phyloP scores from a whole-genome alignment of 257 asterid genomes.

The Dorcoceras hygrometricum region DNA sequence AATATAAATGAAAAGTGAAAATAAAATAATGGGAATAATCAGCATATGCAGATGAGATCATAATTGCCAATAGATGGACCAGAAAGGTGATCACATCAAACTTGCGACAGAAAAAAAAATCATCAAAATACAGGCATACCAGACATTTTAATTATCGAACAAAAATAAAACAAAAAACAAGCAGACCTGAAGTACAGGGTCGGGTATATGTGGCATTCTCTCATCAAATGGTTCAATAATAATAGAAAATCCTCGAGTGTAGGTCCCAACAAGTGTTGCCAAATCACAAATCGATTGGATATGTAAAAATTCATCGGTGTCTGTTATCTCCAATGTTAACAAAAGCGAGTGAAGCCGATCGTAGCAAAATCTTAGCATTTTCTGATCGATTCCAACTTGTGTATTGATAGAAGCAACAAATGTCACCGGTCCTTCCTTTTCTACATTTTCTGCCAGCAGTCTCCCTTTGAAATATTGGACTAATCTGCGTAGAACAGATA shows the following conservation, averaged over 20 bases:
- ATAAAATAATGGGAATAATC: background rate
- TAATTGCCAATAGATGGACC: conserved; percentile 1
- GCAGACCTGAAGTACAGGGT: conserved; percentile 93
- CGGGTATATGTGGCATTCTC: conserved; percentile 97
- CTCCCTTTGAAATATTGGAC: conserved; percentile 79
- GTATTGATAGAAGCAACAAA: conserved; percentile 86
- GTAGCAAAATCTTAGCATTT: conserved; percentile 83
- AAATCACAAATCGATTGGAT: conserved; percentile 90
- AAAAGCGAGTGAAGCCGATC: conserved; percentile 93
- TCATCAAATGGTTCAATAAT: conserved; percentile 94
- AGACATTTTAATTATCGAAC: background rate
- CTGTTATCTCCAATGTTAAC: conserved; percentile 93
- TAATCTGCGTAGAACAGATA: conserved; percentile 86
- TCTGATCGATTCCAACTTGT: conserved; percentile 94
- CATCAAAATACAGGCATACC: background rate
- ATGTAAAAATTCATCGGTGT: conserved; percentile 90
- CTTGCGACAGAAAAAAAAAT: background rate
- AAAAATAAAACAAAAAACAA: background rate
- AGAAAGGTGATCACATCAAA: background rate
- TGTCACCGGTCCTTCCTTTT: conserved; percentile 93
- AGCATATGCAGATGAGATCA: background rate
- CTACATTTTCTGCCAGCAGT: conserved; percentile 78
- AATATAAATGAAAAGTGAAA: conserved; percentile 1
- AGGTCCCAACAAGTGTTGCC: conserved; percentile 95
- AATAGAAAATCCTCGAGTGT: conserved; percentile 87